Evolutionary conservation across 2,329 filamentous ascomycete genomes (phyloP).

Genomic region (Colletotrichum spaethianum): DNA sequence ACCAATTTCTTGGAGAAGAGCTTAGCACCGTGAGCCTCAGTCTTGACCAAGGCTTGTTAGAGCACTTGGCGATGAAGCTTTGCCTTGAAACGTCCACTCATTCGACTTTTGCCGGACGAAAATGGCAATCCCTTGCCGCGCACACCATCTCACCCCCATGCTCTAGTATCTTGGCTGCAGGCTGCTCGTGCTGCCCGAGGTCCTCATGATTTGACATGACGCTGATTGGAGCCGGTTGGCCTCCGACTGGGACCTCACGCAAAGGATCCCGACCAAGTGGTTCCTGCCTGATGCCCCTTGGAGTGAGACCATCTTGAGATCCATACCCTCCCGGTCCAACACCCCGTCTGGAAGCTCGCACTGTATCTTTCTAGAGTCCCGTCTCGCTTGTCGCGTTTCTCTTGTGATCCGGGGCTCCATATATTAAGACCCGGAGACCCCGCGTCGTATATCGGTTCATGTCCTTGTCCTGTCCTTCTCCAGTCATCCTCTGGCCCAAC

Average conservation of each 20-base stretch:
- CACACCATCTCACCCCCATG: constrained; percentile 12
- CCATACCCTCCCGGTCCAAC: constrained; percentile 21
- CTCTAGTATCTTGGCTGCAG: constrained; percentile 27
- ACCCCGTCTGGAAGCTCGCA: constrained; percentile 23
- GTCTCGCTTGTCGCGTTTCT: constrained; percentile 23
- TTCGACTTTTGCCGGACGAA: constrained; percentile 36
- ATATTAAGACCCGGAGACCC: constrained; percentile 37
- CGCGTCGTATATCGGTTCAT: constrained; percentile 7
- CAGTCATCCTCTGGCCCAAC: constrained; percentile 20
- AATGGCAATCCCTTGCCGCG: constrained; percentile 29
- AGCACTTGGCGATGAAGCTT: constrained; percentile 33
- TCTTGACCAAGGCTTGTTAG: constrained; percentile 20
- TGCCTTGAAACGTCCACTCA: constrained; percentile 32
- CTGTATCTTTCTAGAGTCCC: constrained; percentile 9
- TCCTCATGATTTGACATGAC: constrained; percentile 19
- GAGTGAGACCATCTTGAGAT: constrained; percentile 14
- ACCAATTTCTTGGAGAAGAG: constrained; percentile 20
- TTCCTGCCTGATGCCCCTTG: constrained; percentile 19
- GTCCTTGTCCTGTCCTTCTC: constrained; percentile 3
- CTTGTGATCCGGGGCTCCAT: constrained; percentile 33
- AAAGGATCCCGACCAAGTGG: constrained; percentile 37
- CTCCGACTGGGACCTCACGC: constrained; percentile 23
- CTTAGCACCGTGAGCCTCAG: constrained; percentile 3
- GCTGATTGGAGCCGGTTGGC: constrained; percentile 26
- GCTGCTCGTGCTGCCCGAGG: constrained; percentile 19